Percentiles rank a stretch among this genome's conserved stretches.
These are phyloP conservation scores for Halophytophthora polymorphica DNA, from an alignment of 352 stramenopile species.

Conservation along the genomic window DNA sequence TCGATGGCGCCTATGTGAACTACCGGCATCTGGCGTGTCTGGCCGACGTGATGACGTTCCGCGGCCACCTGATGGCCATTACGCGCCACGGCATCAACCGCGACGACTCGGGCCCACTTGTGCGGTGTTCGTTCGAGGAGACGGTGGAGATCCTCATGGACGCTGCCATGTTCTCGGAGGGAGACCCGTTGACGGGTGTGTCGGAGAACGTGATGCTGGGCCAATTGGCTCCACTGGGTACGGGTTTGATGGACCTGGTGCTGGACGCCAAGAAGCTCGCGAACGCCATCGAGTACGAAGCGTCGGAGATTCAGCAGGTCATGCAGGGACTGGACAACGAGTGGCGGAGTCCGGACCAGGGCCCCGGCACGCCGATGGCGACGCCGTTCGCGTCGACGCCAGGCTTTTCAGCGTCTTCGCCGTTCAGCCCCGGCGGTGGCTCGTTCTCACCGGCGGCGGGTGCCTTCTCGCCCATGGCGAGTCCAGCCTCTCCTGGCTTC, in stretches of 20 bases:
- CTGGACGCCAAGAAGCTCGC: constrained; percentile 98
- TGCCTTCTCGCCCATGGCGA: constrained; percentile 86
- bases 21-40: constrained; percentile 98
- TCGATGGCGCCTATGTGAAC: constrained; percentile 99
- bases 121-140: constrained; percentile 99
- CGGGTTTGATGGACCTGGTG: constrained; percentile 96
- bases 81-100: constrained; percentile 99
- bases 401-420: constrained; percentile 87
- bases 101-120: constrained; percentile 96
- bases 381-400: constrained; percentile 84
- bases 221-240: constrained; percentile 95
- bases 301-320: constrained; percentile 89
- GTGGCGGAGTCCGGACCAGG: constrained; percentile 81
- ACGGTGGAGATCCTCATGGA: constrained; percentile 99
- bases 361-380: constrained; percentile 76
- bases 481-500: constrained; percentile 68
- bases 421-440: constrained; percentile 77
- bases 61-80: constrained; percentile 96
- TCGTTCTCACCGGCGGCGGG: constrained; percentile 88
- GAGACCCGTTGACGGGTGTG: constrained; percentile 96
- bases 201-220: constrained; percentile 99
- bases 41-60: constrained; percentile 99
- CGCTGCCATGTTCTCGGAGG: constrained; percentile 96
- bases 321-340: constrained; percentile 92
- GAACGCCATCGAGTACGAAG: constrained; percentile 96